Conservation (phyloP, 805 yeast species). For the Yamadazyma ubonensis region DNA sequence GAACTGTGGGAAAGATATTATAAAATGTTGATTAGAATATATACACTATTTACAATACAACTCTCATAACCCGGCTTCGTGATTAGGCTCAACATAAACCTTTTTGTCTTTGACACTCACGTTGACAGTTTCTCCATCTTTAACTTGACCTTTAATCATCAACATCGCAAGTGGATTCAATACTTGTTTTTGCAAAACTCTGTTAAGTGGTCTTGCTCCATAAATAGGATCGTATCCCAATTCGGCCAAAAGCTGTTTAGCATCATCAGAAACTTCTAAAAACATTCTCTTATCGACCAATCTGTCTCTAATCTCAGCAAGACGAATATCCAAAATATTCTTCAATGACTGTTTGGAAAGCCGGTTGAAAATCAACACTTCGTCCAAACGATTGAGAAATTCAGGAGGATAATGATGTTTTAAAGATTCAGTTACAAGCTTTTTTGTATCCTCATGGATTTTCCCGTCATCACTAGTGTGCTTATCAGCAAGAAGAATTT, state of each 20-base stretch:
- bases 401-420: slow-evolving; percentile 85
- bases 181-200: slow-evolving; percentile 79
- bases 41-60: not conserved
- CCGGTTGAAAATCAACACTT: slow-evolving; percentile 89
- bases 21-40: slow-evolving; percentile 9
- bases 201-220: slow-evolving; percentile 95
- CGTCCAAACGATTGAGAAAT: slow-evolving; percentile 91
- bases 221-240: slow-evolving; percentile 89
- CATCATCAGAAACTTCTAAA: slow-evolving; percentile 53
- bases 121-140: slow-evolving; percentile 32
- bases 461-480: slow-evolving; percentile 57
- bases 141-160: slow-evolving; percentile 77
- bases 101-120: slow-evolving; percentile 27
- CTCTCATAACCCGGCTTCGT: slow-evolving; percentile 13
- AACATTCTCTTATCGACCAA: slow-evolving; percentile 74
- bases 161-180: slow-evolving; percentile 84
- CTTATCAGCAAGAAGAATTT: slow-evolving; percentile 67
- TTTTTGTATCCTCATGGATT: slow-evolving; percentile 54
- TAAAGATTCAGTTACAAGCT: slow-evolving; percentile 64
- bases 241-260: slow-evolving; percentile 75
- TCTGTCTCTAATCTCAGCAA: slow-evolving; percentile 77
- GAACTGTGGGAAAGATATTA: slow-evolving; percentile 52
- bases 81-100: slow-evolving; percentile 33
- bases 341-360: slow-evolving; percentile 72
- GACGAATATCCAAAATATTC: slow-evolving; percentile 80